Conservation (phyloP, 2,329 filamentous ascomycete genomes). For the Nothopassalora personata region DNA sequence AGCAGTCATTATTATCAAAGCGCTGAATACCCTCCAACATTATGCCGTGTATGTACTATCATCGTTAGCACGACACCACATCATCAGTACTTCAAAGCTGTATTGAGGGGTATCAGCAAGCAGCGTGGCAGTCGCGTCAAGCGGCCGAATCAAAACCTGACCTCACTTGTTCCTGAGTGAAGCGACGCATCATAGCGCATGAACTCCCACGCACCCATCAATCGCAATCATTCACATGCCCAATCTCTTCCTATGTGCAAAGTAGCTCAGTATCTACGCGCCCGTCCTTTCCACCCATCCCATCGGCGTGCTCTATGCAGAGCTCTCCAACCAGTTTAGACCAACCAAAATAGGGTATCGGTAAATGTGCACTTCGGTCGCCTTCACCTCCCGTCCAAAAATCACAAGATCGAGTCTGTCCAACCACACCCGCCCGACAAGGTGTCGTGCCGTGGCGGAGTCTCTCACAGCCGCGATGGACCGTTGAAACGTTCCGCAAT, state of each 20-base stretch:
- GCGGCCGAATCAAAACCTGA: neutral
- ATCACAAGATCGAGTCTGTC: neutral
- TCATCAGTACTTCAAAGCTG: neutral
- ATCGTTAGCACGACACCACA: neutral
- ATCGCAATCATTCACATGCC: neutral
- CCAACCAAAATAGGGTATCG: conserved; percentile 4
- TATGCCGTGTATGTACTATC: neutral
- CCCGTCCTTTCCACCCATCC: neutral
- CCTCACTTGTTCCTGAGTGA: neutral
- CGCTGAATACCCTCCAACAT: neutral
- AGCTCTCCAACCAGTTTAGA: neutral
- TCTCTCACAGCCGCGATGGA: conserved; percentile 1
- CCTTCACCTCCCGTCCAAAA: neutral
- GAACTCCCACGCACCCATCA: neutral
- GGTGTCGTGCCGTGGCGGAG: neutral
- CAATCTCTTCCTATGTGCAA: conserved; percentile 1
- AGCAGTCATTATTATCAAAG: neutral
- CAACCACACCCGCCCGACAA: neutral
- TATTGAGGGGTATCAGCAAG: neutral
- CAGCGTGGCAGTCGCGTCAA: neutral
- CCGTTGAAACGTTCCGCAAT: neutral
- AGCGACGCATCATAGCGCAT: neutral
- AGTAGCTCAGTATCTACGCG: neutral
- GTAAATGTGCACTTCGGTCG: conserved; percentile 1
- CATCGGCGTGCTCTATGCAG: neutral